A percentile compares a stretch with the other conserved stretches of the same genome.
phyloP scores from a whole-genome alignment of 2,329 filamentous ascomycete species.

The Sordariomycetes sp. region DNA sequence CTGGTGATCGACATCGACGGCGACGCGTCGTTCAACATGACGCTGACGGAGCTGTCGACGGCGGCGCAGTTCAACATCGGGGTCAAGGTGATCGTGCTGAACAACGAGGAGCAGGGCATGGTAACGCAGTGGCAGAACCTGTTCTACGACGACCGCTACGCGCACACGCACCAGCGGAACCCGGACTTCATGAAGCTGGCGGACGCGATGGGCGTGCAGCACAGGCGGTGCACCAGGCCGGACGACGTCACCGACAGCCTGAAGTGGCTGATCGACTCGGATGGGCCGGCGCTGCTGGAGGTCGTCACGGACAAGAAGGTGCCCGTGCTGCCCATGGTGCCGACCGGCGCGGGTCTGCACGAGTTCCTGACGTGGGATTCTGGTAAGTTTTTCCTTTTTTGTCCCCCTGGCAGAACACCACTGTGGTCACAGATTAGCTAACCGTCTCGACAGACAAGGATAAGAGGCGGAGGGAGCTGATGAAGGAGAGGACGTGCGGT shows the following conservation, averaged over 20 bases:
- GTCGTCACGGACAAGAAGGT: slow-evolving; percentile 87
- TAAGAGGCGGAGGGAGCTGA: slow-evolving; percentile 53
- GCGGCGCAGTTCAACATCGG: slow-evolving; percentile 94
- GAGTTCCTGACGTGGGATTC: slow-evolving; percentile 88
- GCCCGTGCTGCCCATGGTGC: slow-evolving; percentile 96
- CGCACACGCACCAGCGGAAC: slow-evolving; percentile 84
- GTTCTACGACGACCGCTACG: slow-evolving; percentile 82
- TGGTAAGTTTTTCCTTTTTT: slow-evolving; percentile 35
- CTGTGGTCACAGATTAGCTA: slow-evolving; percentile 15
- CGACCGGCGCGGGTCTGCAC: slow-evolving; percentile 73
- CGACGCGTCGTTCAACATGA: slow-evolving; percentile 99
- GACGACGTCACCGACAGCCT: slow-evolving; percentile 69
- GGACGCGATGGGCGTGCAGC: slow-evolving; percentile 82
- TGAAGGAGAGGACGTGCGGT: slow-evolving; percentile 51
- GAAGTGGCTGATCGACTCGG: slow-evolving; percentile 63
- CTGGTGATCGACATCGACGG: slow-evolving; percentile 94
- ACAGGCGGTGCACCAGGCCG: slow-evolving; percentile 59
- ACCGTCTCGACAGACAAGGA: slow-evolving; percentile 48
- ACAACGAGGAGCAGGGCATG: slow-evolving; percentile 97
- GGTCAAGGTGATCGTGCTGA: slow-evolving; percentile 87
- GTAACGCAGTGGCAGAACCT: slow-evolving; percentile 94
- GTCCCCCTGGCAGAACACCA: neutral
- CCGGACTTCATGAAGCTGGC: slow-evolving; percentile 87
- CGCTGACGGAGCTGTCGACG: slow-evolving; percentile 85
- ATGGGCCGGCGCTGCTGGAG: slow-evolving; percentile 89